These are phyloP conservation scores for Helicocarpus griseus DNA, from an alignment of 2,329 filamentous ascomycete genomes.

Conservation along the genomic window DNA sequence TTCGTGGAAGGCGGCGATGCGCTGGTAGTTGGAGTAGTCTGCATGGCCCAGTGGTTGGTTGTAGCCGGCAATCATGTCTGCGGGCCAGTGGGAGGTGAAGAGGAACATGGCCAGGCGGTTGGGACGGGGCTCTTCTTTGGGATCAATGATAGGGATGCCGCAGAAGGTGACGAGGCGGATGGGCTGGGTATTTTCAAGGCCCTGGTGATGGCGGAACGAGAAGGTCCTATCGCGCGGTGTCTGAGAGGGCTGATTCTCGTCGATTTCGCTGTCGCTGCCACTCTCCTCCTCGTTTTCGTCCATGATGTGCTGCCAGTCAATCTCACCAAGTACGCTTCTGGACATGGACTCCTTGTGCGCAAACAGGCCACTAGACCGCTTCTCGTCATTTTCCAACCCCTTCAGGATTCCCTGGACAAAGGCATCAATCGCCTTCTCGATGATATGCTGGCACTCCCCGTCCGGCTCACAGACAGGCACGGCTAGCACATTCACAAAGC, in stretches of 20 bases:
- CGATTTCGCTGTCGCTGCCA: neutral
- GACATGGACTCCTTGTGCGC: neutral
- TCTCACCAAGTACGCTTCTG: neutral
- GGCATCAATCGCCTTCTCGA: slow-evolving; percentile 1
- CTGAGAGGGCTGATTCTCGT: neutral
- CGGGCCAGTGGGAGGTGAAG: slow-evolving; percentile 15
- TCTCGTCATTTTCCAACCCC: neutral
- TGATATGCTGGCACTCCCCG: slow-evolving; percentile 5
- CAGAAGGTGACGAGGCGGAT: slow-evolving; percentile 12
- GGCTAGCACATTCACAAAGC: slow-evolving; percentile 9
- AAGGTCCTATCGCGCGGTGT: neutral
- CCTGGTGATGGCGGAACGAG: neutral
- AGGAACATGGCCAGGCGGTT: slow-evolving; percentile 12
- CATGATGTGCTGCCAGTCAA: neutral
- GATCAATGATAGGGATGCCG: slow-evolving; percentile 14
- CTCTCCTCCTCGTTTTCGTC: neutral
- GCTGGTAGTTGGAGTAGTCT: slow-evolving; percentile 10
- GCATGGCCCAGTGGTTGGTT: neutral
- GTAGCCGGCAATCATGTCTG: slow-evolving; percentile 4
- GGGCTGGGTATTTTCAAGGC: slow-evolving; percentile 2
- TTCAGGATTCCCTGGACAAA: slow-evolving; percentile 1
- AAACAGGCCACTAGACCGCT: neutral
- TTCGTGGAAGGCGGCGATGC: slow-evolving; percentile 13
- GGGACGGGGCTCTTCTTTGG: slow-evolving; percentile 2
- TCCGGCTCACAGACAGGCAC: slow-evolving; percentile 11